Evolutionary conservation across 2,329 filamentous ascomycete species (phyloP), one percentile per base, ranked within the genome.

Genomic region (Verticillium isaacii): DNA sequence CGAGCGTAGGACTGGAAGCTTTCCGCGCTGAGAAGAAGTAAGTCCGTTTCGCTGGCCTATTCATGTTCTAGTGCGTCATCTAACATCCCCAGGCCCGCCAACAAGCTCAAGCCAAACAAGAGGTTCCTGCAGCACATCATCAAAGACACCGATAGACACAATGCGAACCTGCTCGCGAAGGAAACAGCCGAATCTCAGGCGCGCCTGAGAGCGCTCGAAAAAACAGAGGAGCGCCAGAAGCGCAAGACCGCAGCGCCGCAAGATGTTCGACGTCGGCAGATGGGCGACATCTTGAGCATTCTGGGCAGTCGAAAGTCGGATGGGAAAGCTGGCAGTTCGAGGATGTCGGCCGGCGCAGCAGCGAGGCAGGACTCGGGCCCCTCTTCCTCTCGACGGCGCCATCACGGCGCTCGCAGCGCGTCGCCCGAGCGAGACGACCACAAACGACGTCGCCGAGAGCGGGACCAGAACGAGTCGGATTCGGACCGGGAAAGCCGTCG

Each of bases 121-220:
- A 85, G 90, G 37, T 98, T 98, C 72, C 78, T 99, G 52, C 88
- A 88, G 62, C 90, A 95, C 69, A 91, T 98, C 61, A 92, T 99
- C 64, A 90, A 89, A 65, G 90, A 95, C 67, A 96, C 92, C 9
- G 90, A 96, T 68, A 89, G 77, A 60, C 94, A 99, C 76, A 99
- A 99, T 82, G 87, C 90, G 29, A 90, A 92, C 1, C 80, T 98
- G 34, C 85, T 92, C 19, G 91, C 90, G 1, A 96, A 89, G 70
- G 94, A 98, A 73, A 88, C 89, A 32, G 87, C 90, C 57, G 93
- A 98, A 66, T 88, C 92, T 0, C 83, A 83, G 64, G 87, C 87
- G 4, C 87, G 92, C 23, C 82, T 96, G 61, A 84, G 85, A 66
- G 80, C 82, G 61, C 76, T 93, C 54, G 82, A 85, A 61, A 75